A percentile compares a stretch with the other conserved stretches of the same genome.
These are phyloP conservation scores for Phytomonas sp. DNA, from an alignment of 208 protist genomes.

Conservation along the genomic window DNA sequence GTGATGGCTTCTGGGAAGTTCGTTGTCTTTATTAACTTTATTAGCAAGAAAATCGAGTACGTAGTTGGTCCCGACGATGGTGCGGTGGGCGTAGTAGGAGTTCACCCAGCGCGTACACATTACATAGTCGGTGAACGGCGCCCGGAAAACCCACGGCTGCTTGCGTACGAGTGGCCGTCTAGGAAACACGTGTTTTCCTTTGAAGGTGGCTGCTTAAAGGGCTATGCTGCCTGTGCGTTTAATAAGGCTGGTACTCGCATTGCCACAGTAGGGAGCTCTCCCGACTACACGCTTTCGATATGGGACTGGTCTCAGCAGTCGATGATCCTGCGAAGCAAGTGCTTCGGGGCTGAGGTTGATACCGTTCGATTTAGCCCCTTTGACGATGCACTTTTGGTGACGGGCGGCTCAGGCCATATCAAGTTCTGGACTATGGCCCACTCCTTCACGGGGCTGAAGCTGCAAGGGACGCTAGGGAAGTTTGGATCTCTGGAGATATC, in stretches of 20 bases:
- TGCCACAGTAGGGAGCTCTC: slow-evolving; percentile 90
- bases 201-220: slow-evolving; percentile 62
- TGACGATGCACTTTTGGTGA: slow-evolving; percentile 89
- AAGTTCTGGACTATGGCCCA: slow-evolving; percentile 97
- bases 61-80: slow-evolving; percentile 31
- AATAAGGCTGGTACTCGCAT: slow-evolving; percentile 80
- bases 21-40: slow-evolving; percentile 73
- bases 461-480: slow-evolving; percentile 95
- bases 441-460: slow-evolving; percentile 98
- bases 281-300: slow-evolving; percentile 95
- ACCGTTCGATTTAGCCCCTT: slow-evolving; percentile 90
- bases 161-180: slow-evolving; percentile 80
- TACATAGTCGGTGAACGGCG: slow-evolving; percentile 65
- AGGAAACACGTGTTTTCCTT: slow-evolving; percentile 48
- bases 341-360: slow-evolving; percentile 93
- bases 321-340: slow-evolving; percentile 93
- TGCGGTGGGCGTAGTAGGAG: slow-evolving; percentile 48
- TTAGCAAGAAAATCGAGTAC: slow-evolving; percentile 34
- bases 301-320: slow-evolving; percentile 91
- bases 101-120: slow-evolving; percentile 44
- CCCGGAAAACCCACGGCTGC: slow-evolving; percentile 42
- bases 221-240: slow-evolving; percentile 87
- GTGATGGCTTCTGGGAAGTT: slow-evolving; percentile 74
- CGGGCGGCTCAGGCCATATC: slow-evolving; percentile 93
- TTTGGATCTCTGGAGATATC: slow-evolving; percentile 97